Conservation (phyloP, 202 grass and related monocot species). For the Elaeis oleifera region DNA sequence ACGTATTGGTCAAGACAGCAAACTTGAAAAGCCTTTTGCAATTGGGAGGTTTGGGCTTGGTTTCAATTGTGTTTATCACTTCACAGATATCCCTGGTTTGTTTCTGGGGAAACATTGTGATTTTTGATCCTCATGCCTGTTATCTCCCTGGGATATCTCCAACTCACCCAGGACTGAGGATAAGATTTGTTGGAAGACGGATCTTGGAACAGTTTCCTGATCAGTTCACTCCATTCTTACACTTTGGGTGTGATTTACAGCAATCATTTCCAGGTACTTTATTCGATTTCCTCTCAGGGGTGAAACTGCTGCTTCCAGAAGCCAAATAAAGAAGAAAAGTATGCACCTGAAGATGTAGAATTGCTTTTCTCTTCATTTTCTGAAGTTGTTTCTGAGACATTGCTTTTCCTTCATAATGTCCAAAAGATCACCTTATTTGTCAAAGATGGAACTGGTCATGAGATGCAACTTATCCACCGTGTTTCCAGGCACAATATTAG, state of each 20-base stretch:
- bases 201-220: slow-evolving; percentile 97
- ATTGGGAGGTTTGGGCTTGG: slow-evolving; percentile 97
- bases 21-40: slow-evolving; percentile 95
- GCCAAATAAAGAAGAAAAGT: slow-evolving; percentile 95
- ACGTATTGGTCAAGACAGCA: slow-evolving; percentile 94
- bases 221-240: slow-evolving; percentile 91
- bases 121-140: slow-evolving; percentile 94
- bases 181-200: slow-evolving; percentile 77
- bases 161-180: slow-evolving; percentile 90
- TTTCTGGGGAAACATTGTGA: slow-evolving; percentile 98
- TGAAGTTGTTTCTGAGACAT: slow-evolving; percentile 72
- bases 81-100: slow-evolving; percentile 93
- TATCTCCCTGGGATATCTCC: slow-evolving; percentile 96
- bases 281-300: slow-evolving; percentile 90
- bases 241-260: slow-evolving; percentile 89
- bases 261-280: slow-evolving; percentile 86
- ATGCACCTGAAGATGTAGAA: slow-evolving; percentile 79
- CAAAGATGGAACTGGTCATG: slow-evolving; percentile 60
- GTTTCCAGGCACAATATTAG: slow-evolving; percentile 50
- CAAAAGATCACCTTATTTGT: slow-evolving; percentile 81
- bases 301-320: slow-evolving; percentile 76
- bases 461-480: slow-evolving; percentile 71
- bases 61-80: slow-evolving; percentile 98
- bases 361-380: slow-evolving; percentile 86
- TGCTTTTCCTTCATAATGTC: slow-evolving; percentile 85